Base-by-base conservation (phyloP, 208 protist species). In the Angomonas deanei region DNA sequence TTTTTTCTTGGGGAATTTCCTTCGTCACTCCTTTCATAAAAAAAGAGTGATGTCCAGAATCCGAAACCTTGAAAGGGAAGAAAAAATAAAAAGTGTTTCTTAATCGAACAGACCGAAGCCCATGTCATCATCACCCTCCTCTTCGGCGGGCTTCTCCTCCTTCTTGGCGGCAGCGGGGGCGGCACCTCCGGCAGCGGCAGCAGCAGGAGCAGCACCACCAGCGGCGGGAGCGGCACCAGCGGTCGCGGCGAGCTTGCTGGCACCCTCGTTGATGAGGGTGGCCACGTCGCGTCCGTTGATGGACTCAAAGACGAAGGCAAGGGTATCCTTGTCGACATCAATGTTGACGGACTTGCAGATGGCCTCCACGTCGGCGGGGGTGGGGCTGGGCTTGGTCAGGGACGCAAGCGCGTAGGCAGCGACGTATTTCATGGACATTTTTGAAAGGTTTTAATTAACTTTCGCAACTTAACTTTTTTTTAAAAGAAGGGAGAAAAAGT, bases 31-130 rank as follows among this genome's bases (percentile, higher is more conserved):
- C 21, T 11, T 56, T 34, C 8, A 53, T 6, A 53, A 15, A 53
- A 53, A 56, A 28, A 56, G 15, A 42, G 8, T 8, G 15, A 42
- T 42, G 8, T 42, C 8, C 15, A 42, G 15, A 8, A 42, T 15
- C 34, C 15, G 15, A 27, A 60, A 60, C 26, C 6, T 28, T 26
- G n/a, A 70, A 61, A 58, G 64, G 30, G 23, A 15, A 54, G 50
- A 56, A 56, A 34, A 24, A 56, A 56, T 34, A 56, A 56, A 56
- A 24, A 27, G 3, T 21, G 2, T 8, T 36, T 13, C 23, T 84
- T 88, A 96, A 74, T 96, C 91, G 61, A 96, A 96, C 49, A 96
- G 89, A 74, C 87, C 90, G 56, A 96, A 93, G 66, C 84, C 90
- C 86, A 93, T 94, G 31, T 88, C 84, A 58, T 94, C 92, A 48